phyloP scores from a whole-genome alignment of 345 rosid species.

The Ailanthus altissimus region DNA sequence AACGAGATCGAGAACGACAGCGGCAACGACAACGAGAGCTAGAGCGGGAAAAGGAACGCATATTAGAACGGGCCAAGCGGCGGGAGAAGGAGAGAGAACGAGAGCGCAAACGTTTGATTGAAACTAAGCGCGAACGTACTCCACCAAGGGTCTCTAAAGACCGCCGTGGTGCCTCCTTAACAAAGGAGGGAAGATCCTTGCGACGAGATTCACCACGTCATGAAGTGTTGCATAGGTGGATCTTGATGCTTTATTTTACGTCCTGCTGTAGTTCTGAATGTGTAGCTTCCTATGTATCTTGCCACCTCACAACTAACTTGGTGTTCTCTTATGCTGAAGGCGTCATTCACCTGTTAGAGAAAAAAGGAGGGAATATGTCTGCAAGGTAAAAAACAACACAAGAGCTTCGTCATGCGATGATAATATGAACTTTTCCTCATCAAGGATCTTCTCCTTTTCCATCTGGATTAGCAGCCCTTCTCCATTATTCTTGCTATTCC shows the following conservation, averaged over 20 bases:
- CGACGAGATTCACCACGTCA: slow-evolving; percentile 73
- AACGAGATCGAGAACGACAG: slow-evolving; percentile 48
- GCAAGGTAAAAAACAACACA: slow-evolving; percentile 81
- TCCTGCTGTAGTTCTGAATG: slow-evolving; percentile 67
- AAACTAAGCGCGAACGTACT: slow-evolving; percentile 66
- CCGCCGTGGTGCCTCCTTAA: slow-evolving; percentile 70
- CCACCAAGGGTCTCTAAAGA: slow-evolving; percentile 68
- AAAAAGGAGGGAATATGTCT: slow-evolving; percentile 92
- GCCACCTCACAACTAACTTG: slow-evolving; percentile 68
- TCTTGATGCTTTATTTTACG: slow-evolving; percentile 65
- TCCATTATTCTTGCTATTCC: slow-evolving; percentile 17
- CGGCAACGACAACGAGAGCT: slow-evolving; percentile 52
- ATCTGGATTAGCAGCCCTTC: slow-evolving; percentile 10
- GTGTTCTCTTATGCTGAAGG: slow-evolving; percentile 98
- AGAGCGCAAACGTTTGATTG: slow-evolving; percentile 68
- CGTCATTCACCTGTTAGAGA: slow-evolving; percentile 88
- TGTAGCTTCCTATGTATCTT: slow-evolving; percentile 55
- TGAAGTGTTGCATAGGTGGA: slow-evolving; percentile 92
- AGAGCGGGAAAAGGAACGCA: slow-evolving; percentile 64
- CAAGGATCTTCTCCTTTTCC: slow-evolving; percentile 33
- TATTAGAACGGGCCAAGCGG: slow-evolving; percentile 61
- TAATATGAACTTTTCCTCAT: slow-evolving; percentile 40
- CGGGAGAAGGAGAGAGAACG: slow-evolving; percentile 84
- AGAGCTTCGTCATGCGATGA: slow-evolving; percentile 55
- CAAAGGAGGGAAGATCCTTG: slow-evolving; percentile 53